Base-by-base conservation (phyloP, 2,329 filamentous ascomycete species). In the Sporothrix inflata region DNA sequence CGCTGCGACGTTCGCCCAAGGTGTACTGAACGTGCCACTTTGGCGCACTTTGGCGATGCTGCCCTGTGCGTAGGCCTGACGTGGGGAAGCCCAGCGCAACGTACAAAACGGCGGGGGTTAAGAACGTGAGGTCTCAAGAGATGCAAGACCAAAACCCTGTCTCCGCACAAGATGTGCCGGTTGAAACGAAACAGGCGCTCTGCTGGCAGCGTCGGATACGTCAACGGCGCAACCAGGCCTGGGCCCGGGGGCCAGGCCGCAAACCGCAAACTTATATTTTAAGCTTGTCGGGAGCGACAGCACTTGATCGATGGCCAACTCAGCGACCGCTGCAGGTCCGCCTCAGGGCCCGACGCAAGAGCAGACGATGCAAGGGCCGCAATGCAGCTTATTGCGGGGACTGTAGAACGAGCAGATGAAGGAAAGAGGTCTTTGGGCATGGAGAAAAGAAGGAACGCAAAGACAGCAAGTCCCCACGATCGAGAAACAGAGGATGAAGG, bases 161-260 rank as follows among this genome's bases (percentile, higher is more conserved):
- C 12, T 8, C 61, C 14, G 21, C 21, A 24, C 21, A 11, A 61
- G 38, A 34, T 45, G 24, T 38, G 42, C 66, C 51, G 7, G 57
- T 21, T 68, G 72, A 75, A 74, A 75, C 73, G 73, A 75, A 73
- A 75, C 74, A 73, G 74, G 61, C 73, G 73, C 74, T 65, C 27
- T 70, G 72, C 51, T 73, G 74, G 68, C 71, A 63, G 61, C 45
- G 12, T 65, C 51, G 34, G 71, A 72, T 61, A 67, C 69, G 57
- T 38, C 69, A 65, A 71, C n/a, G 27, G 42, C n/a, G 30, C 38
- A 51, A 38, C 51, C 38, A 45, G 51, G 45, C 11, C 40, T 45
- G 60, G 69, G n/a, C 69, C 42, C 24, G 12, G 40, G 60, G 79
- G 60, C 61, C 51, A 60, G 60, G 30, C 42, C 34, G n/a, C 21